Evolutionary conservation across 2,329 filamentous ascomycete genomes (phyloP).

Genomic region (Cordyceps fumosorosea): DNA sequence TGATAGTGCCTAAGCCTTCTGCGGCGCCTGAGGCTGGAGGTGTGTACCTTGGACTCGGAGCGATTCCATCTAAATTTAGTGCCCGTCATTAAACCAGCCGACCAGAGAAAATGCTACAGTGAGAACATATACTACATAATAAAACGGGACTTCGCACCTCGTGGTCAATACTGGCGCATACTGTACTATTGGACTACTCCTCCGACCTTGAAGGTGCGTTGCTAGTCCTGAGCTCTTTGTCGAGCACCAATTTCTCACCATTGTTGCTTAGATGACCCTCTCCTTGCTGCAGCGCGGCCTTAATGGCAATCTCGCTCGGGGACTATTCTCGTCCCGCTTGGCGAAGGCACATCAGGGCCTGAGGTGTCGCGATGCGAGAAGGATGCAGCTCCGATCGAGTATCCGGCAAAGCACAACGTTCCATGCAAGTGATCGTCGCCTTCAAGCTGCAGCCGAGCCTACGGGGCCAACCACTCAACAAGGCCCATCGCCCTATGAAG

Average conservation of each 20-base stretch:
- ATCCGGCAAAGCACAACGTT: neutral
- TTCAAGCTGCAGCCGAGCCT: neutral
- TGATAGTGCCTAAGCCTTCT: neutral
- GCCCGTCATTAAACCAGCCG: too few species aligned
- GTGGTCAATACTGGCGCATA: neutral
- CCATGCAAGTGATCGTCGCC: conserved; percentile 11
- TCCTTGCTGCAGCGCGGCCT: neutral
- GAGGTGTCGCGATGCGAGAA: neutral
- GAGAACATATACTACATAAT: too few species aligned
- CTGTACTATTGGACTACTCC: neutral
- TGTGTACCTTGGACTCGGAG: too few species aligned
- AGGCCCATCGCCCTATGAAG: conserved; percentile 43
- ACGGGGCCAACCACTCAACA: neutral
- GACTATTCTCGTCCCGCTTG: neutral
- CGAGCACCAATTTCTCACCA: neutral
- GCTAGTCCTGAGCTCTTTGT: neutral
- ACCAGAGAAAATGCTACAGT: too few species aligned
- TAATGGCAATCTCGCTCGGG: neutral
- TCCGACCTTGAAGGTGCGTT: neutral
- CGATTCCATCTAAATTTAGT: too few species aligned
- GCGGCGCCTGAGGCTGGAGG: neutral
- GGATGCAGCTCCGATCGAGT: neutral
- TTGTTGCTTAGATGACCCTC: neutral
- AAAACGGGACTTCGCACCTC: too few species aligned
- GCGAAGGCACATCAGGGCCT: neutral